Evolutionary conservation across 2,329 filamentous ascomycete genomes (phyloP).

Genomic region (Colletotrichum sp.): DNA sequence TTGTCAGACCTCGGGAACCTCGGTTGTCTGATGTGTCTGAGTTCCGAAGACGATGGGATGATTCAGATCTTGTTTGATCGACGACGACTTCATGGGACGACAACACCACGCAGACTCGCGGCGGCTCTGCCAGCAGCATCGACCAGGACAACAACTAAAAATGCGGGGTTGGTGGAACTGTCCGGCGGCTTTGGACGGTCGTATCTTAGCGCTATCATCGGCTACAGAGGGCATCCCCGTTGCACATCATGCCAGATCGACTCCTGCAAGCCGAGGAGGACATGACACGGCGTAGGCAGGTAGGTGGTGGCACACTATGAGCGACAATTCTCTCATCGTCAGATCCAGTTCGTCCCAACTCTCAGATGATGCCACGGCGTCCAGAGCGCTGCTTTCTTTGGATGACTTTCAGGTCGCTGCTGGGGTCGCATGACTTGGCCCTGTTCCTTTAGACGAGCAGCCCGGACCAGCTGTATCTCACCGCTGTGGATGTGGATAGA

Average conservation of each 20-base stretch:
- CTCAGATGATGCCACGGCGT: not conserved
- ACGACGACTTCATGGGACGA: not conserved
- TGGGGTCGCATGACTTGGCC: not conserved
- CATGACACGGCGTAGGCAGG: not conserved
- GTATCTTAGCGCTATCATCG: not conserved
- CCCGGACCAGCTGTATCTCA: not conserved
- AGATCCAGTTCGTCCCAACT: slow-evolving; percentile 20
- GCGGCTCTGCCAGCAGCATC: not conserved
- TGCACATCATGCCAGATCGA: slow-evolving; percentile 19
- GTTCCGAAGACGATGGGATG: slow-evolving; percentile 18
- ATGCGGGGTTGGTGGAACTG: slow-evolving; percentile 12
- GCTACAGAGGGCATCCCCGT: not conserved
- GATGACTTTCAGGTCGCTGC: not conserved
- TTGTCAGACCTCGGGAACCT: not conserved
- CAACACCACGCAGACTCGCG: not conserved
- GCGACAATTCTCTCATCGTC: not conserved
- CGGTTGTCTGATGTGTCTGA: slow-evolving; percentile 18
- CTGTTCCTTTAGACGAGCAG: not conserved
- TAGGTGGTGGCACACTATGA: not conserved
- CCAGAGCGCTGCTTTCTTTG: not conserved
- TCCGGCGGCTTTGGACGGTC: not conserved
- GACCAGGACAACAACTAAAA: not conserved
- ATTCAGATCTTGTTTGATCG: slow-evolving; percentile 21
- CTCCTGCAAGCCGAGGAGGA: slow-evolving; percentile 11
- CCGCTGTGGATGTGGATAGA: not conserved